Evolutionary conservation across 2,329 filamentous ascomycete species (phyloP).

Genomic region (Apiospora arundinis): DNA sequence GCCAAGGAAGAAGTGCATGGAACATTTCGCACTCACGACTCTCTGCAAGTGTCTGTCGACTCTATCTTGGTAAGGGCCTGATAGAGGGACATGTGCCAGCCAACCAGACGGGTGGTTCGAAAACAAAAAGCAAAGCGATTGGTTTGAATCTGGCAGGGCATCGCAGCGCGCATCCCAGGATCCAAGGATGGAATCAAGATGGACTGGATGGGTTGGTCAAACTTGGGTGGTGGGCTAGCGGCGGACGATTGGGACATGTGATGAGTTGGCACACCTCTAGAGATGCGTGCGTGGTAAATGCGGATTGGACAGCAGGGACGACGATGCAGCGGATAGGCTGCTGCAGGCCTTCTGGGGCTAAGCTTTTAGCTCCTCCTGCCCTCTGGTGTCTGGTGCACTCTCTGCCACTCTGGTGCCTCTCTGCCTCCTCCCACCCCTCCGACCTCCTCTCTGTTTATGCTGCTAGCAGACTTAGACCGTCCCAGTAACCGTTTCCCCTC

Average conservation of each 20-base stretch:
- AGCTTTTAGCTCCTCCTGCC: slow-evolving; percentile 12
- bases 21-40: background rate
- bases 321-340: slow-evolving; percentile 20
- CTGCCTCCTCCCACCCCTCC: background rate
- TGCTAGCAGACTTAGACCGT: slow-evolving; percentile 20
- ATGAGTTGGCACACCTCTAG: slow-evolving; percentile 31
- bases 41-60: slow-evolving; percentile 8
- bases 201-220: slow-evolving; percentile 21
- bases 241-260: slow-evolving; percentile 26
- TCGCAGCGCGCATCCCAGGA: background rate
- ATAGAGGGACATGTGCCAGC: background rate
- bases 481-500: slow-evolving; percentile 8
- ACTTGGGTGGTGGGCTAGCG: slow-evolving; percentile 22
- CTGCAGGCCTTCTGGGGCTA: slow-evolving; percentile 13
- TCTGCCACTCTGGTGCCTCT: background rate
- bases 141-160: background rate
- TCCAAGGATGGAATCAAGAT: slow-evolving; percentile 17
- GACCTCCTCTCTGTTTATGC: slow-evolving; percentile 26
- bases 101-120: slow-evolving; percentile 3
- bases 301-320: slow-evolving; percentile 37
- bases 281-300: slow-evolving; percentile 41
- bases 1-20: slow-evolving; percentile 18
- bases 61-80: slow-evolving; percentile 7
- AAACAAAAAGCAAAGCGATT: slow-evolving; percentile 16
- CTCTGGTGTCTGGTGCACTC: background rate